Conservation (phyloP, 2,329 filamentous ascomycete genomes). For the Plenodomus biglobosus region DNA sequence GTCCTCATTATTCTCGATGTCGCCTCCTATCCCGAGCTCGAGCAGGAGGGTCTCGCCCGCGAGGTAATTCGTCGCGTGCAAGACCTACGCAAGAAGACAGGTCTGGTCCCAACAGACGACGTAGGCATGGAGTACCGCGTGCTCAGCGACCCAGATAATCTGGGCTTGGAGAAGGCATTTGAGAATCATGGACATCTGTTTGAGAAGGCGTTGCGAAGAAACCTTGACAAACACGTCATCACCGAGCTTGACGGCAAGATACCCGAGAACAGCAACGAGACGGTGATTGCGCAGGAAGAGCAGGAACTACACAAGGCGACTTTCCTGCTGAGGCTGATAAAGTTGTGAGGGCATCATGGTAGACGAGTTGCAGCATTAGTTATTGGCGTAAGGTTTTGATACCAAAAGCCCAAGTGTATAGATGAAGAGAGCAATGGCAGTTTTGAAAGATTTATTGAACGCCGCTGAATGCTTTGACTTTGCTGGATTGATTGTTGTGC, state of each 20-base stretch:
- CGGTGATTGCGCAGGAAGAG: slow-evolving; percentile 76
- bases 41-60: slow-evolving; percentile 82
- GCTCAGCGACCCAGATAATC: slow-evolving; percentile 73
- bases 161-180: slow-evolving; percentile 72
- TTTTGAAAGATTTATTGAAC: slow-evolving; percentile 3
- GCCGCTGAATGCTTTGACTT: not conserved
- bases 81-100: slow-evolving; percentile 89
- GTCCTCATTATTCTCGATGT: slow-evolving; percentile 89
- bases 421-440: slow-evolving; percentile 16
- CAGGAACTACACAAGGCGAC: slow-evolving; percentile 83
- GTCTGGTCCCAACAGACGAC: slow-evolving; percentile 87
- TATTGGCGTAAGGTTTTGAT: slow-evolving; percentile 4
- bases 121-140: slow-evolving; percentile 92
- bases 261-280: slow-evolving; percentile 53
- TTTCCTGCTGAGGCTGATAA: slow-evolving; percentile 74
- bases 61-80: slow-evolving; percentile 95
- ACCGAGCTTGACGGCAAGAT: slow-evolving; percentile 62
- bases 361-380: not conserved
- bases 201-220: slow-evolving; percentile 75
- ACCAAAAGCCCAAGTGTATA: slow-evolving; percentile 15
- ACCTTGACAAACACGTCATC: slow-evolving; percentile 69
- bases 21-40: slow-evolving; percentile 78
- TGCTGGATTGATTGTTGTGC: not conserved
- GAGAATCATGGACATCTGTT: slow-evolving; percentile 67
- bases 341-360: slow-evolving; percentile 53